Conservation (phyloP, 2,329 filamentous ascomycete species). For the Apiospora pterosperma region DNA sequence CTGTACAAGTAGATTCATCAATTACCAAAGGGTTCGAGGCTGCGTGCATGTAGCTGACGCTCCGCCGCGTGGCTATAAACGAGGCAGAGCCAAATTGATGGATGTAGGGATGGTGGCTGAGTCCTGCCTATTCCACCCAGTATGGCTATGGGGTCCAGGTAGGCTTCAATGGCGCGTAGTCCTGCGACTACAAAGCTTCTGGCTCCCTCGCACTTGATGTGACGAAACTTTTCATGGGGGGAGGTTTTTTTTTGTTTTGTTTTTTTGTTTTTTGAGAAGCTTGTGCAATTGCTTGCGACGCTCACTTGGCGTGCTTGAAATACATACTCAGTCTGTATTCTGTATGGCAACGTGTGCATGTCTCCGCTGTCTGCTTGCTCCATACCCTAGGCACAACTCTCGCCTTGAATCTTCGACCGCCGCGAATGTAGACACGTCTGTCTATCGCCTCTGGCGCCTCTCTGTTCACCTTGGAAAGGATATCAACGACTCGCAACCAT, state of each 20-base stretch:
- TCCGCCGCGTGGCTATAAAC: conserved; percentile 2
- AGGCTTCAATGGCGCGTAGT: not conserved
- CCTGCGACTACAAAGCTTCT: not conserved
- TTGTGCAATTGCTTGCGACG: not conserved
- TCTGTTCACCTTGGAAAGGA: not conserved
- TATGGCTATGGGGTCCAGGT: not conserved
- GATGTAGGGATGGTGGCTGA: not conserved
- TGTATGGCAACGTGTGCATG: not conserved
- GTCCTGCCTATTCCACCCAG: not conserved
- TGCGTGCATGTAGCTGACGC: not conserved
- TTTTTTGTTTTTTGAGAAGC: not conserved
- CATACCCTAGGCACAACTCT: not conserved
- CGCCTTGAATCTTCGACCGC: too few species aligned
- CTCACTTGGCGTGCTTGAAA: not conserved
- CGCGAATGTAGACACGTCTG: not conserved
- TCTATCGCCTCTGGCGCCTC: not conserved
- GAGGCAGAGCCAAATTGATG: not conserved
- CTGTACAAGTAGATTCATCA: not conserved
- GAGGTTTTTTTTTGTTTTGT: too few species aligned
- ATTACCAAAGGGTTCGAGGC: not conserved
- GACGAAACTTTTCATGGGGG: not conserved
- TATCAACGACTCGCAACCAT: not conserved
- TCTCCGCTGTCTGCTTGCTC: not conserved
- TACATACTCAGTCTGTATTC: not conserved
- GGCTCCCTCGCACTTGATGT: not conserved